A percentile compares a stretch with the other conserved stretches of the same genome.
These are phyloP conservation scores for Sporothrix brunneoviolacea DNA, from an alignment of 2,329 filamentous ascomycete species.

Conservation along the genomic window DNA sequence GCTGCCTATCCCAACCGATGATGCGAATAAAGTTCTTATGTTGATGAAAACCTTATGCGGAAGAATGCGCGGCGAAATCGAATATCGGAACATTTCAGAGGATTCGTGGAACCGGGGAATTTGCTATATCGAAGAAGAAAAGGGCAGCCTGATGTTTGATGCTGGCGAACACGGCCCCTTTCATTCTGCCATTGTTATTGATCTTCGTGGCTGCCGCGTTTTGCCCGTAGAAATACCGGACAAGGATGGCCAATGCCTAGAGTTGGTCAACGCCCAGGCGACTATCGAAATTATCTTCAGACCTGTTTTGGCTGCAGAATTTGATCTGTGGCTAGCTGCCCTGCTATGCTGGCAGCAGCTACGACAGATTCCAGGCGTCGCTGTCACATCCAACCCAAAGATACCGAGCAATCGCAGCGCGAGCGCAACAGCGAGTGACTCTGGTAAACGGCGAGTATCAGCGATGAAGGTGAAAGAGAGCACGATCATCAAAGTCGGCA, in stretches of 20 bases:
- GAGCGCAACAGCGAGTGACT: slow-evolving; percentile 36
- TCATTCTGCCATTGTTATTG: slow-evolving; percentile 61
- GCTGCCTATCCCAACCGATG: slow-evolving; percentile 54
- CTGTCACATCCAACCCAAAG: slow-evolving; percentile 33
- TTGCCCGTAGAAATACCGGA: slow-evolving; percentile 45
- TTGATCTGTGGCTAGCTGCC: slow-evolving; percentile 74
- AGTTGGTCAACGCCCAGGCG: slow-evolving; percentile 47
- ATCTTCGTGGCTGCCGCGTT: slow-evolving; percentile 68
- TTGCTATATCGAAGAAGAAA: slow-evolving; percentile 71
- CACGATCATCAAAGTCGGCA: slow-evolving; percentile 91
- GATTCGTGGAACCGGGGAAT: slow-evolving; percentile 64
- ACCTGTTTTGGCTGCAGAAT: slow-evolving; percentile 57
- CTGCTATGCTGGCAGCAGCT: slow-evolving; percentile 77
- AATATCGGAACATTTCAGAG: slow-evolving; percentile 58
- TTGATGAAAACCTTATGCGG: slow-evolving; percentile 74
- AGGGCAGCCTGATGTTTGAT: slow-evolving; percentile 68
- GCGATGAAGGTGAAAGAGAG: slow-evolving; percentile 52
- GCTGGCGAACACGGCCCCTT: slow-evolving; percentile 59
- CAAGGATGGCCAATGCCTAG: slow-evolving; percentile 42
- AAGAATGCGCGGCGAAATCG: slow-evolving; percentile 70
- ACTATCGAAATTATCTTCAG: slow-evolving; percentile 58
- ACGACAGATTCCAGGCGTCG: slow-evolving; percentile 37
- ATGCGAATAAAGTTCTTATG: slow-evolving; percentile 64
- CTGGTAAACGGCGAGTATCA: slow-evolving; percentile 32
- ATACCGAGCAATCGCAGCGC: slow-evolving; percentile 26